Percentiles rank a stretch among this genome's conserved stretches.
Conservation (phyloP, 139 green algal species). For the Asterochloris erici region DNA sequence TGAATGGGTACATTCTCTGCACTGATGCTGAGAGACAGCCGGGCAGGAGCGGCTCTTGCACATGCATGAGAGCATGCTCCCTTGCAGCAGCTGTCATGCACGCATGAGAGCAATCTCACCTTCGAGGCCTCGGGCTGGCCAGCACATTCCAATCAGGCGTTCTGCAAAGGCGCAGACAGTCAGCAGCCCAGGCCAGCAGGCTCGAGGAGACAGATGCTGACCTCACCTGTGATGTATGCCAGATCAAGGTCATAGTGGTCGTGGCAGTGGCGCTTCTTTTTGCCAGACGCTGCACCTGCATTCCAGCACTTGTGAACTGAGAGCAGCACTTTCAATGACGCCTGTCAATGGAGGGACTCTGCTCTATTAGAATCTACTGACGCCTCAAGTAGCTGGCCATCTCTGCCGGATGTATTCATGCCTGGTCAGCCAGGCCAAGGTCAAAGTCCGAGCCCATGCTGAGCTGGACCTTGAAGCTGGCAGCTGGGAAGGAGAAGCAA, state of each 20-base stretch:
- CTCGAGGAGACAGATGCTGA: constrained; percentile 67
- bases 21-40: no score
- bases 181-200: constrained; percentile 25
- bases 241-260: constrained; percentile 68
- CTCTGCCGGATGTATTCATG: not conserved
- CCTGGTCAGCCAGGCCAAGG: not conserved
- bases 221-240: constrained; percentile 59
- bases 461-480: not conserved
- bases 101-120: not conserved
- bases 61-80: not conserved
- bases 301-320: not conserved
- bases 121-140: not conserved
- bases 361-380: not conserved
- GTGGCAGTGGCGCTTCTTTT: constrained; percentile 53
- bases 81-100: not conserved
- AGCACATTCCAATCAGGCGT: not conserved
- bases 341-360: not conserved
- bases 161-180: not conserved
- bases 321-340: not conserved
- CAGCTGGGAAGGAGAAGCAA: not conserved
- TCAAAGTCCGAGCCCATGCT: not conserved
- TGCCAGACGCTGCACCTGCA: constrained; percentile 52
- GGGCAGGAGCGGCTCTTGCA: no score
- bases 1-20: no score
- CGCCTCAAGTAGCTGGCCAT: no score